These are phyloP conservation scores for Globisporangium emineosum DNA, from an alignment of 352 stramenopile species.

Conservation along the genomic window DNA sequence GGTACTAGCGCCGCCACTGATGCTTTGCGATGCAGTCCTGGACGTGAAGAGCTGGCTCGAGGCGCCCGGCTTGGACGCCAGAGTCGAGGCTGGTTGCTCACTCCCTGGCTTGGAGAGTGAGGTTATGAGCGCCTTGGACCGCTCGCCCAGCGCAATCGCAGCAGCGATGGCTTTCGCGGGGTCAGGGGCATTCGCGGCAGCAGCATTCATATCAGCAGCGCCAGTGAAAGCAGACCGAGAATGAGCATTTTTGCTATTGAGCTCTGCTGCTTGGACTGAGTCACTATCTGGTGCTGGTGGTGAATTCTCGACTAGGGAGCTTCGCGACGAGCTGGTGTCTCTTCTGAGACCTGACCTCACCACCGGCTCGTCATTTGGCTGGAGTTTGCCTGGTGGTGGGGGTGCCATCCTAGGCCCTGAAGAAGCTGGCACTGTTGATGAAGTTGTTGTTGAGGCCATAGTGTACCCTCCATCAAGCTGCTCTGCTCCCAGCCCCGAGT, in stretches of 20 bases:
- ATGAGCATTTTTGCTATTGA: neutral
- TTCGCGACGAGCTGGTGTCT: neutral
- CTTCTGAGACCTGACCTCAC: neutral
- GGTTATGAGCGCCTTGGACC: slow-evolving; percentile 41
- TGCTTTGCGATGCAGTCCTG: slow-evolving; percentile 5
- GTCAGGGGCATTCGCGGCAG: neutral
- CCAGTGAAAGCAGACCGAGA: neutral
- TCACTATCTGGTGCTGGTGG: neutral
- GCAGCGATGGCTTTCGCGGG: slow-evolving; percentile 25
- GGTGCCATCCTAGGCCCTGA: neutral
- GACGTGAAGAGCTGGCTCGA: neutral
- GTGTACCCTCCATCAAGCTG: neutral
- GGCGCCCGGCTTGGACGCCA: neutral
- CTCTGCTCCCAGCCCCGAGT: neutral
- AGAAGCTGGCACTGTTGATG: neutral
- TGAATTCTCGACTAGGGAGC: neutral
- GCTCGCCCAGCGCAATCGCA: slow-evolving; percentile 31
- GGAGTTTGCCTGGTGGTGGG: neutral
- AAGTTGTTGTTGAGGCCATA: neutral
- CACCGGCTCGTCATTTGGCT: neutral
- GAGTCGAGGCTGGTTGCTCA: neutral
- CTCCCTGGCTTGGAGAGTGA: slow-evolving; percentile 19
- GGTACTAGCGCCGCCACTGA: too few species aligned
- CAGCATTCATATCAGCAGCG: neutral
- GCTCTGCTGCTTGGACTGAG: neutral